Base-by-base conservation (phyloP, 2,329 filamentous ascomycete genomes). In the Endoconidiophora polonica region DNA sequence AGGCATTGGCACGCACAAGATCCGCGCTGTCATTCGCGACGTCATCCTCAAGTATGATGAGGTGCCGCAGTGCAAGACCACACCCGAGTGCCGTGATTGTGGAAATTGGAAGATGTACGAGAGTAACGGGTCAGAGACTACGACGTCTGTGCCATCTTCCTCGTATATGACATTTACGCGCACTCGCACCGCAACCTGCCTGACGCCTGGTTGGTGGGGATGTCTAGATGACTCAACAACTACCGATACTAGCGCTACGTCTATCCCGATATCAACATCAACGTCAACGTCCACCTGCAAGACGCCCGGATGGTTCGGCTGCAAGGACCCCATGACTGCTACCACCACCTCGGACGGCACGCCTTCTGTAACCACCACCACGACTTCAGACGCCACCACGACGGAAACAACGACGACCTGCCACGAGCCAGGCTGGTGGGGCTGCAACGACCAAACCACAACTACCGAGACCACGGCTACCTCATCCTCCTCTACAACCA, bases 71-170 rank as follows among this genome's bases (percentile, higher is more conserved):
- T 96, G 91, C 64, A 74, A 74, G 49, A 71, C 74, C 26, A 88
- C 90, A 5, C 72, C 78, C 20, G 81, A 86, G 48, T 96, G 91
- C 61, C 78, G 83, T 39, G 91, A 98, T 62, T 96, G 90, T 59
- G 85, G 77, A 52, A 79, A 82, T 50, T 96, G 91, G 91, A 93
- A 94, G 59, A 94, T 87, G 70, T 93, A 86, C 60, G 82, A 88
- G 63, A 94, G 87, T 62, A 95, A 95, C 61, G 83, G 83, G 26
- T 91, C 84, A 1, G 82, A 88, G 55, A 74, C 72, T 1, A 86
- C 79, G 0, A 78, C 78, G 2, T 70, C 68, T 2, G 74, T 73
- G 1, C 72, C 74, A 1, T 71, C 72, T 2, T 77, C 36, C 26
- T 33, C 48, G 5, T 40, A 48, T 18, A 54, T 51, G 48, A 54